Percentiles rank a stretch among this genome's conserved stretches.
Evolutionary conservation across 129 eudicot species (phyloP).

Genomic region (Flaveria trinervia): DNA sequence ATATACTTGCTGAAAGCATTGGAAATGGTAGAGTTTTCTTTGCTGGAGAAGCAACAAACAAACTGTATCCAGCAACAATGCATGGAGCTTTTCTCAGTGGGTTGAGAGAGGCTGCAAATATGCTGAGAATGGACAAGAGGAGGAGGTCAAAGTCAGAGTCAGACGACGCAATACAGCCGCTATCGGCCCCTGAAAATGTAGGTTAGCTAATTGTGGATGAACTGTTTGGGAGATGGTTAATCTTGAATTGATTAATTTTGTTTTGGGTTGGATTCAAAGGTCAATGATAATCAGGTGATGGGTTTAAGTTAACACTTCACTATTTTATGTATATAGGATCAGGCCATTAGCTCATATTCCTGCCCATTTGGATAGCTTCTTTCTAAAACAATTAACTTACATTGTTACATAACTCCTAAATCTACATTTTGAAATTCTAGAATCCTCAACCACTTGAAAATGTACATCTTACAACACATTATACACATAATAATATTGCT

Average conservation of each 20-base stretch:
- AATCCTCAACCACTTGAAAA: no score
- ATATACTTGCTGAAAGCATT: conserved; percentile 82
- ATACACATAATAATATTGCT: no score
- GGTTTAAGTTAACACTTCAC: not conserved
- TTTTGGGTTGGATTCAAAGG: conserved; percentile 24
- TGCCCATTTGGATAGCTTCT: not conserved
- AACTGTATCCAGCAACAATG: conserved; percentile 98
- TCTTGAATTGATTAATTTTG: conserved; percentile 45
- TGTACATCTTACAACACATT: no score
- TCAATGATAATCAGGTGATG: conserved; percentile 22
- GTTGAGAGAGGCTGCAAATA: conserved; percentile 98
- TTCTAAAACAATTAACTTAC: no score
- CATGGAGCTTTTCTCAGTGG: conserved; percentile 99
- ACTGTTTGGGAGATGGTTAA: conserved; percentile 38
- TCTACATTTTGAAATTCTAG: no score
- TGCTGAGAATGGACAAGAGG: conserved; percentile 61
- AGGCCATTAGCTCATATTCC: not conserved
- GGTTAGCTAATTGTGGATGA: conserved; percentile 28
- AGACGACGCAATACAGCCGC: conserved; percentile 20
- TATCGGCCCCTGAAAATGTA: conserved; percentile 29
- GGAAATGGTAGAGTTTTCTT: conserved; percentile 85
- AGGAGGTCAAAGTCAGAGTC: conserved; percentile 32
- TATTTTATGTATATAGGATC: not conserved
- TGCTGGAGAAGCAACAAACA: conserved; percentile 97
- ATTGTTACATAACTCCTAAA: no score